Evolutionary conservation across 306 rosid genomes (phyloP).

Genomic region (Nissolia schottii): DNA sequence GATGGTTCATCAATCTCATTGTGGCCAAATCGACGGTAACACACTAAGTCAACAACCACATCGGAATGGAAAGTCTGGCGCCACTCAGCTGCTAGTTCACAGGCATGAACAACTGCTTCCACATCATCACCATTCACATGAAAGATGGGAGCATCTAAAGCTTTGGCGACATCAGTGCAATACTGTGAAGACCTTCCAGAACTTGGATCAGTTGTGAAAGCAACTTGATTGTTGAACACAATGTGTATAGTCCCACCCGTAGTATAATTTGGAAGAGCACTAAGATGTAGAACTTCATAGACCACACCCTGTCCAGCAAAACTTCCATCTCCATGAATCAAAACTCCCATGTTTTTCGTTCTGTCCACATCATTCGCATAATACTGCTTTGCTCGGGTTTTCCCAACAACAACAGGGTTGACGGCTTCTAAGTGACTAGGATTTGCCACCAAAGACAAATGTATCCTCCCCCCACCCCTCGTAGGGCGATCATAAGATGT

Average conservation of each 20-base stretch:
- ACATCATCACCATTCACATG: constrained; percentile 93
- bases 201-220: constrained; percentile 88
- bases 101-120: constrained; percentile 96
- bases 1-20: constrained; percentile 98
- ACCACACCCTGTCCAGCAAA: constrained; percentile 99
- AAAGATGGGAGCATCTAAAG: constrained; percentile 83
- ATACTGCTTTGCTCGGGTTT: constrained; percentile 93
- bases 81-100: constrained; percentile 99
- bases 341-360: constrained; percentile 75
- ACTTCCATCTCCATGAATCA: constrained; percentile 98
- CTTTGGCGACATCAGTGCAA: too few species aligned
- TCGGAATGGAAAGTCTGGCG: constrained; percentile 97
- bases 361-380: constrained; percentile 67
- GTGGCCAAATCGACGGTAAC: constrained; percentile 95
- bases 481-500: constrained; percentile 94
- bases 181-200: constrained; percentile 90
- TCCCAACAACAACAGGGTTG: constrained; percentile 85
- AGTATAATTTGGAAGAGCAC: constrained; percentile 92
- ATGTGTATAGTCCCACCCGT: constrained; percentile 97
- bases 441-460: constrained; percentile 87
- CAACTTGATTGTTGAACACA: constrained; percentile 92
- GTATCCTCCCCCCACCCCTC: constrained; percentile 80
- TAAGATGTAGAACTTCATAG: constrained; percentile 89
- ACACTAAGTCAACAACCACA: constrained; percentile 92
- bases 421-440: constrained; percentile 99